Percentiles rank a stretch among this genome's conserved stretches.
phyloP scores from a whole-genome alignment of 2,329 filamentous ascomycete species.

The Mariannaea sp. region DNA sequence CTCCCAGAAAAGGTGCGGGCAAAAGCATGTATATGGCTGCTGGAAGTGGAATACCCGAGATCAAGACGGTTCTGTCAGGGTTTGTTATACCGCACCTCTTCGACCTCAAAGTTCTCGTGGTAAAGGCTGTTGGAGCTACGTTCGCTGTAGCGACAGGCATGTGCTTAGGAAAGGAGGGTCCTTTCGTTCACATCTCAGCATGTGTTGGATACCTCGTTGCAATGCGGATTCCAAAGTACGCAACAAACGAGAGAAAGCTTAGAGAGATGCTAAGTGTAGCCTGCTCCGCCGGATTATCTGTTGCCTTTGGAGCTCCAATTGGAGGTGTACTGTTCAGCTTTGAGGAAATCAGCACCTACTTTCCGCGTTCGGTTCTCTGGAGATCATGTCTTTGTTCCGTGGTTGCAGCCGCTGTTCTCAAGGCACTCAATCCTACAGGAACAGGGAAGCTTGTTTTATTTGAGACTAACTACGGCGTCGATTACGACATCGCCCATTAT shows the following conservation, averaged over 20 bases:
- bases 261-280: conserved; percentile 26
- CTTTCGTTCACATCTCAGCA: conserved; percentile 25
- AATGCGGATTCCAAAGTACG: conserved; percentile 19
- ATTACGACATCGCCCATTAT: conserved; percentile 24
- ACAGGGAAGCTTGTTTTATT: conserved; percentile 25
- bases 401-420: conserved; percentile 21
- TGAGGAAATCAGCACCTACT: conserved; percentile 29
- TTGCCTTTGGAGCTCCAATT: conserved; percentile 23
- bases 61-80: conserved; percentile 21
- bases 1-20: not conserved
- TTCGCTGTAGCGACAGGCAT: conserved; percentile 27
- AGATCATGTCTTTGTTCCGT: conserved; percentile 22
- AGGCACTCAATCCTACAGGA: conserved; percentile 19
- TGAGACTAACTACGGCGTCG: conserved; percentile 26
- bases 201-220: conserved; percentile 22
- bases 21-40: conserved; percentile 28
- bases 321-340: conserved; percentile 27
- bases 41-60: conserved; percentile 25
- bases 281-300: conserved; percentile 19
- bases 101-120: conserved; percentile 20
- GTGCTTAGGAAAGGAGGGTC: conserved; percentile 26
- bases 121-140: conserved; percentile 22
- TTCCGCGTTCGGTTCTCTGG: conserved; percentile 22
- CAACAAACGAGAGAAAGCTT: conserved; percentile 11
- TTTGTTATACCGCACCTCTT: conserved; percentile 24